Evolutionary conservation across 1,284 basidiomycete species (phyloP).

Genomic region (Leccinum griseonigrum): DNA sequence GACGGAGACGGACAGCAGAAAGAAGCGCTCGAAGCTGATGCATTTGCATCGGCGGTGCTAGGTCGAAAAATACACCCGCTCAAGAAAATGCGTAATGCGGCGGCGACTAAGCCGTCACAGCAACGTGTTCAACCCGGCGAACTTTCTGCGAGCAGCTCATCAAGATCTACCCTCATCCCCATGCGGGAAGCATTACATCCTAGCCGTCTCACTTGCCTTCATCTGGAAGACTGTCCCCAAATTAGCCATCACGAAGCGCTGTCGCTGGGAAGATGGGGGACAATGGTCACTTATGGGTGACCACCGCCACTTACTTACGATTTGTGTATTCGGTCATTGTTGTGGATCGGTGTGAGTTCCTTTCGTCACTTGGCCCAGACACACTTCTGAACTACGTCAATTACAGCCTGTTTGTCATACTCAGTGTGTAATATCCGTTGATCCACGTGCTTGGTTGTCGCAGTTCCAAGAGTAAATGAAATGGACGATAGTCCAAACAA

Average conservation of each 20-base stretch:
- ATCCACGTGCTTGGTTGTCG: slow-evolving; percentile 21
- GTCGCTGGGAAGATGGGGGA: slow-evolving; percentile 36
- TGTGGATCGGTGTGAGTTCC: slow-evolving; percentile 24
- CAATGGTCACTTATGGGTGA: slow-evolving; percentile 31
- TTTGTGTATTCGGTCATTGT: slow-evolving; percentile 8
- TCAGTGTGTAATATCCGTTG: slow-evolving; percentile 27
- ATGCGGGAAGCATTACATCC: slow-evolving; percentile 36
- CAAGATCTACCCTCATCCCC: slow-evolving; percentile 34
- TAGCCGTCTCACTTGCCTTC: slow-evolving; percentile 38
- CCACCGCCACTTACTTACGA: background rate
- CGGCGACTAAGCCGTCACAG: slow-evolving; percentile 4
- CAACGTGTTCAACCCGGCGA: slow-evolving; percentile 13
- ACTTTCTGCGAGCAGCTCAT: slow-evolving; percentile 18
- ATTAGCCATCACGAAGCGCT: slow-evolving; percentile 37
- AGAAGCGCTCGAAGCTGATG: slow-evolving; percentile 20
- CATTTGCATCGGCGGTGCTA: slow-evolving; percentile 31
- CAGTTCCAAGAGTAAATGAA: slow-evolving; percentile 9
- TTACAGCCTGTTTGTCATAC: slow-evolving; percentile 14
- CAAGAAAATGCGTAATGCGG: slow-evolving; percentile 26
- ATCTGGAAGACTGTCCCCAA: slow-evolving; percentile 37
- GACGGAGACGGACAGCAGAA: slow-evolving; percentile 14
- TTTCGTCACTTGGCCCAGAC: slow-evolving; percentile 11
- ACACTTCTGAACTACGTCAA: slow-evolving; percentile 18
- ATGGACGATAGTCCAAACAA: background rate
- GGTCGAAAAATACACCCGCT: slow-evolving; percentile 33